Evolutionary conservation across 257 asterid genomes (phyloP).

Genomic region (Przewalskia tangutica): DNA sequence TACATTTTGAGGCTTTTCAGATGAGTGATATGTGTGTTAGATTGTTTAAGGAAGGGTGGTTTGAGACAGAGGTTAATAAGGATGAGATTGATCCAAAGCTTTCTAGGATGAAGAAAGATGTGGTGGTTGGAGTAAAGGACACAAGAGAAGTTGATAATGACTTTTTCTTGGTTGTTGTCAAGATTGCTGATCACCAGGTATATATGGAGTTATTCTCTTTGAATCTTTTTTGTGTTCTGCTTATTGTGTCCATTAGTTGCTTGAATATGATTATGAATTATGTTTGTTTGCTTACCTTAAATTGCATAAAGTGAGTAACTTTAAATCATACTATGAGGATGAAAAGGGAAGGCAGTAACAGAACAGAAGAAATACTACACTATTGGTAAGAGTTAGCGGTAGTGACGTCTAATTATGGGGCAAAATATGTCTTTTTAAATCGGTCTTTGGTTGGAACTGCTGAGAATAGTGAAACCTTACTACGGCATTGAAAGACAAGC

Average conservation of each 20-base stretch:
- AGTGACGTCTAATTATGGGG: background rate
- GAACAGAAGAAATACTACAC: background rate
- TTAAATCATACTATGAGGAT: background rate
- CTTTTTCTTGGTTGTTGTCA: slow-evolving; percentile 90
- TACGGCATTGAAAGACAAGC: background rate
- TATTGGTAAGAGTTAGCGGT: background rate
- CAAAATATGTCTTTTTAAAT: background rate
- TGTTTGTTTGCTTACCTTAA: background rate
- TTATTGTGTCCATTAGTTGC: background rate
- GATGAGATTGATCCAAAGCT: slow-evolving; percentile 70
- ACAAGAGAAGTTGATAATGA: slow-evolving; percentile 86
- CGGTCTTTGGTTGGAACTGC: background rate
- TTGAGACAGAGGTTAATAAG: slow-evolving; percentile 48
- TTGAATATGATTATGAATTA: background rate
- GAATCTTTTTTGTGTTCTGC: background rate
- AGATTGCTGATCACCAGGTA: slow-evolving; percentile 88
- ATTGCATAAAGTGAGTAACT: background rate
- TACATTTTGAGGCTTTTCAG: slow-evolving; percentile 95
- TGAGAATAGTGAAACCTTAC: background rate
- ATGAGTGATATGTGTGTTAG: slow-evolving; percentile 83
- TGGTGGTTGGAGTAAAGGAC: slow-evolving; percentile 80
- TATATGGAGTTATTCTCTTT: background rate
- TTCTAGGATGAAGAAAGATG: slow-evolving; percentile 84
- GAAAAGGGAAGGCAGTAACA: background rate
- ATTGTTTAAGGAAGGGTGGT: slow-evolving; percentile 76